Evolutionary conservation across 2,329 filamentous ascomycete genomes (phyloP).

Genomic region (Exophiala lecanii-corni): DNA sequence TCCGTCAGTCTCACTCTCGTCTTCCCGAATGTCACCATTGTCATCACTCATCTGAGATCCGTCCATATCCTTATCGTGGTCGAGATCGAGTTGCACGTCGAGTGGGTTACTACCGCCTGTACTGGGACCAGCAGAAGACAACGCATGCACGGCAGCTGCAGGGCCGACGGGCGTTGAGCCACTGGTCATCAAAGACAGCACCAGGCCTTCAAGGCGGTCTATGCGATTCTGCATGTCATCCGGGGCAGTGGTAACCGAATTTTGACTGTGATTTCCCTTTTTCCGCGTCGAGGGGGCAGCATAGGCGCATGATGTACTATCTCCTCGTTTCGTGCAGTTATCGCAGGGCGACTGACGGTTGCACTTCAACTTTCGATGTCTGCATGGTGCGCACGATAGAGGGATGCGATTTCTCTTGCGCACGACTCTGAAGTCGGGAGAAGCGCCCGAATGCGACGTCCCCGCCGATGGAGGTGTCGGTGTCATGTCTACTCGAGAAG

Average conservation of each 20-base stretch:
- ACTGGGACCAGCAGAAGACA: conserved; percentile 31
- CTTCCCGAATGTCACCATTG: conserved; percentile 53
- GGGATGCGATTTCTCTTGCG: conserved; percentile 89
- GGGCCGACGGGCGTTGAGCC: conserved; percentile 60
- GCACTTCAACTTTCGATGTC: conserved; percentile 92
- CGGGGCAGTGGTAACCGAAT: conserved; percentile 52
- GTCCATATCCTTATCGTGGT: conserved; percentile 31
- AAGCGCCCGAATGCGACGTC: conserved; percentile 66
- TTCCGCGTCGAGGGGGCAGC: conserved; percentile 66
- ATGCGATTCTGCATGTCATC: conserved; percentile 99
- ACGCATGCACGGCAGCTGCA: conserved; percentile 52
- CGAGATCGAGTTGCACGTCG: conserved; percentile 33
- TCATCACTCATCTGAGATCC: conserved; percentile 38
- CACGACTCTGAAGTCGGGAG: conserved; percentile 83
- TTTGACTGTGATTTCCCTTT: conserved; percentile 58
- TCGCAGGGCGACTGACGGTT: conserved; percentile 87
- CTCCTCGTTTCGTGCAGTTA: conserved; percentile 86
- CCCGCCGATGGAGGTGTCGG: conserved; percentile 74
- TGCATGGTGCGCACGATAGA: conserved; percentile 84
- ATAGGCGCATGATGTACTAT: conserved; percentile 78
- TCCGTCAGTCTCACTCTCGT: conserved; percentile 66
- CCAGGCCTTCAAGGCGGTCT: conserved; percentile 86
- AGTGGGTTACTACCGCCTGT: conserved; percentile 40
- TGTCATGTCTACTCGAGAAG: conserved; percentile 56
- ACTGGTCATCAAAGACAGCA: conserved; percentile 90